These are phyloP conservation scores for Amniculicola lignicola DNA, from an alignment of 495 filamentous ascomycete genomes.

Conservation along the genomic window DNA sequence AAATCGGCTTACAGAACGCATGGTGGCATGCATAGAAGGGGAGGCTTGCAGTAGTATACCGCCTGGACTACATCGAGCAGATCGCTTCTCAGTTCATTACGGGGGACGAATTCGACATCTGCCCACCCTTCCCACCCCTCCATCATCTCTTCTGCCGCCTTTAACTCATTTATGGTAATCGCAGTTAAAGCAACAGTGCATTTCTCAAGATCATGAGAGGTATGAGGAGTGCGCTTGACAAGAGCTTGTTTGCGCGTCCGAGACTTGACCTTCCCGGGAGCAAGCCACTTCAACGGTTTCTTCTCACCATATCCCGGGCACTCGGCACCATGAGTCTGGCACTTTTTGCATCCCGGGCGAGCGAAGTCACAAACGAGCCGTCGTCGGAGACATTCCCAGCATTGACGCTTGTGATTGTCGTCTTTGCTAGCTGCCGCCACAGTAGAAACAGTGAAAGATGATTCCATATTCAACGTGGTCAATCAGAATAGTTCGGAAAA, in stretches of 20 bases:
- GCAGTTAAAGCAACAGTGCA: no score
- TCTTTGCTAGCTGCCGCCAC: background rate
- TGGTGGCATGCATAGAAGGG: no score
- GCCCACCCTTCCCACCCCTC: background rate
- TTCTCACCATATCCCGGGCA: constrained; percentile 19
- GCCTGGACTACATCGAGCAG: constrained; percentile 15
- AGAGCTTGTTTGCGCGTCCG: background rate
- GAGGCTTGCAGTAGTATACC: constrained; percentile 11
- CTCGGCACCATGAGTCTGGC: constrained; percentile 2
- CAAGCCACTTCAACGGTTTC: constrained; percentile 24
- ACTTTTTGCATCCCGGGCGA: constrained; percentile 19
- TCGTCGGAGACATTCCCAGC: constrained; percentile 23
- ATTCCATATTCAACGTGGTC: background rate
- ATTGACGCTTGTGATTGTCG: constrained; percentile 5
- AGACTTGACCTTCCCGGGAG: constrained; percentile 8
- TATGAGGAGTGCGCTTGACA: no score
- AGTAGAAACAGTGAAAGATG: background rate
- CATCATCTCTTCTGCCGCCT: background rate
- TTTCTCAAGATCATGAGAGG: no score
- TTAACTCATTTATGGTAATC: no score
- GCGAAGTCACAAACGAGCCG: constrained; percentile 20
- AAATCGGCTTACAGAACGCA: background rate
- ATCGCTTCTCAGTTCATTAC: background rate
- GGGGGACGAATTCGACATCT: background rate
- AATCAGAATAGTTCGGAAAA: no score